A percentile compares a stretch with the other conserved stretches of the same genome.
phyloP scores from a whole-genome alignment of 306 rosid species.

The Senna siamea region DNA sequence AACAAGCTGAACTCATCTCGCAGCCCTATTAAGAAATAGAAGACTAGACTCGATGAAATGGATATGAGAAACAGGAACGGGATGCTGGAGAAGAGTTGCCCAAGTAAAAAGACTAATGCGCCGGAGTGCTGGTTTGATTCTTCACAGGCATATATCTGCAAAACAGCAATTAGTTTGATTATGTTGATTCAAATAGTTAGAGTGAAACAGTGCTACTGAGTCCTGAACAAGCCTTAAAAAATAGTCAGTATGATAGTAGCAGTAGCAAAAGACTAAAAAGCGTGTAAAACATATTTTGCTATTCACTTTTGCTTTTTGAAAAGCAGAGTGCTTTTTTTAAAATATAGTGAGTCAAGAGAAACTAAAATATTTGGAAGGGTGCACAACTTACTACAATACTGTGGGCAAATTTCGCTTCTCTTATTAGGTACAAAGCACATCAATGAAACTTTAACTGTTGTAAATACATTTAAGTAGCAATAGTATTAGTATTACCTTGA shows the following conservation, averaged over 20 bases:
- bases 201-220: conserved; percentile 2
- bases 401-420: conserved; percentile 3
- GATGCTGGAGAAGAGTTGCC: conserved; percentile 95
- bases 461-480: background rate
- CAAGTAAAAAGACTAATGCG: conserved; percentile 79
- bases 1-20: conserved; percentile 88
- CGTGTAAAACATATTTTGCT: background rate
- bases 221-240: conserved; percentile 1
- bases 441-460: conserved; percentile 14
- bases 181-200: background rate
- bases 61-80: conserved; percentile 97
- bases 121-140: conserved; percentile 88
- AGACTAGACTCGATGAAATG: conserved; percentile 87
- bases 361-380: no score
- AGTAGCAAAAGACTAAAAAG: background rate
- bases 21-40: conserved; percentile 89
- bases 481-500: conserved; percentile 73
- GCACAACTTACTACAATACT: no score
- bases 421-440: conserved; percentile 23
- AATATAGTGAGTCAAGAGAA: no score
- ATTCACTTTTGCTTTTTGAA: background rate
- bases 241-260: background rate
- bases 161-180: conserved; percentile 38
- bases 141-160: conserved; percentile 86
- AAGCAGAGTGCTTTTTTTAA: background rate